Percentiles rank a stretch among this genome's conserved stretches.
Evolutionary conservation across 1,284 basidiomycete genomes (phyloP).

Genomic region (Neonothopanus nambi): DNA sequence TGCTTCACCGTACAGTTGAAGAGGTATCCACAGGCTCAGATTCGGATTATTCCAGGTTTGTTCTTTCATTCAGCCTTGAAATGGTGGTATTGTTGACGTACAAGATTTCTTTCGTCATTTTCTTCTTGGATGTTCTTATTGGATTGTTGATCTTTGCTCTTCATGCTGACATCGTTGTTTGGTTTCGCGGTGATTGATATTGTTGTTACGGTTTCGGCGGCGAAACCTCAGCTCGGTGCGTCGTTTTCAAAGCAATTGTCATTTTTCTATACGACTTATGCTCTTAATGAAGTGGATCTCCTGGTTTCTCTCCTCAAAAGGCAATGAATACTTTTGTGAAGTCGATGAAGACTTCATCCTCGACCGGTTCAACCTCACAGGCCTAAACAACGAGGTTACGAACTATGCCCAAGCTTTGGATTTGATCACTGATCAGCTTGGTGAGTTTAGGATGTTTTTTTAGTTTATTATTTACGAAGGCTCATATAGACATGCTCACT

Average conservation of each 20-base stretch:
- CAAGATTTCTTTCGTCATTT: conserved; percentile 14
- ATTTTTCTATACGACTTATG: neutral
- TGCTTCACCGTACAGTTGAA: conserved; percentile 56
- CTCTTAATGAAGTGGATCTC: conserved; percentile 79
- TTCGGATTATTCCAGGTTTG: conserved; percentile 86
- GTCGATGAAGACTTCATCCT: conserved; percentile 99
- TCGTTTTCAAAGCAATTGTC: too few relatives aligned
- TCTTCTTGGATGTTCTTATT: conserved; percentile 12
- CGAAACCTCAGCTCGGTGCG: conserved; percentile 36
- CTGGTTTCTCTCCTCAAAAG: conserved; percentile 97
- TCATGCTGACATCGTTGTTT: neutral
- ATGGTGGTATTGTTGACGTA: too few relatives aligned
- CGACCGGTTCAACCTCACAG: conserved; percentile 97
- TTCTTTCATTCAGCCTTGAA: conserved; percentile 4
- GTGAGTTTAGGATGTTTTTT: too few relatives aligned
- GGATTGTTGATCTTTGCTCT: neutral
- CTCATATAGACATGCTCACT: too few relatives aligned
- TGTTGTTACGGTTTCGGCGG: conserved; percentile 41
- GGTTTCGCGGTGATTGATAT: conserved; percentile 18
- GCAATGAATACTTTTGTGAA: conserved; percentile 98
- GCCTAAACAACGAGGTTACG: conserved; percentile 94
- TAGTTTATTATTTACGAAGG: too few relatives aligned
- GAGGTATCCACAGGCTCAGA: conserved; percentile 85
- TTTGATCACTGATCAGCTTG: conserved; percentile 91
- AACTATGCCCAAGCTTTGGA: conserved; percentile 95